Evolutionary conservation across 768 basidiomycete species (phyloP).

Genomic region (Boletus sp.): DNA sequence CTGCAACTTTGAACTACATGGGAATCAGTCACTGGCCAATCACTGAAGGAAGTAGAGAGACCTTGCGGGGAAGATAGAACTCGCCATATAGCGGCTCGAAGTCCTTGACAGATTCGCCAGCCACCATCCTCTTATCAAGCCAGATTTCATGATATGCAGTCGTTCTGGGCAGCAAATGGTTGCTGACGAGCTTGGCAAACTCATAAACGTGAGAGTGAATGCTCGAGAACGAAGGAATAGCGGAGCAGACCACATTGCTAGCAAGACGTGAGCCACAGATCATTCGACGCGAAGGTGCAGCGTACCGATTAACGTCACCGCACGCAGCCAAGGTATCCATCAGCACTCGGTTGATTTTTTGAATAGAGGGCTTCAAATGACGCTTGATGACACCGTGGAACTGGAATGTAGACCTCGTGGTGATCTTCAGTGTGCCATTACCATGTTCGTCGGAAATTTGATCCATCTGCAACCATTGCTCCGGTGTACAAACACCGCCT

Average conservation of each 20-base stretch:
- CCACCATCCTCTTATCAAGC: constrained; percentile 96
- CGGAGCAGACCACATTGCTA: constrained; percentile 88
- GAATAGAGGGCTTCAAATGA: constrained; percentile 94
- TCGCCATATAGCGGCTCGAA: constrained; percentile 97
- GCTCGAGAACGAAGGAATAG: constrained; percentile 85
- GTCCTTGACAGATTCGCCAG: constrained; percentile 90
- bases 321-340: constrained; percentile 97
- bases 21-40: background rate
- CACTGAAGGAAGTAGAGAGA: constrained; percentile 29
- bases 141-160: constrained; percentile 98
- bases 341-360: constrained; percentile 87
- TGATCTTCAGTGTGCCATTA: constrained; percentile 92
- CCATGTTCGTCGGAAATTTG: constrained; percentile 96
- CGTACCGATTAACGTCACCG: constrained; percentile 92
- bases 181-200: constrained; percentile 81
- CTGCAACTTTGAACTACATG: constrained; percentile 89
- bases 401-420: constrained; percentile 97
- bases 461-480: constrained; percentile 95
- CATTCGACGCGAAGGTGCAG: background rate
- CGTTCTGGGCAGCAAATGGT: constrained; percentile 84
- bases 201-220: constrained; percentile 80
- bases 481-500: constrained; percentile 87
- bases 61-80: constrained; percentile 95
- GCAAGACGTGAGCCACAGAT: constrained; percentile 5
- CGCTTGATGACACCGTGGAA: constrained; percentile 99